A percentile compares a stretch with the other conserved stretches of the same genome.
These are phyloP conservation scores for Coemansia sp. DNA, from an alignment of 371 early-diverging fungal genomes.

Conservation along the genomic window DNA sequence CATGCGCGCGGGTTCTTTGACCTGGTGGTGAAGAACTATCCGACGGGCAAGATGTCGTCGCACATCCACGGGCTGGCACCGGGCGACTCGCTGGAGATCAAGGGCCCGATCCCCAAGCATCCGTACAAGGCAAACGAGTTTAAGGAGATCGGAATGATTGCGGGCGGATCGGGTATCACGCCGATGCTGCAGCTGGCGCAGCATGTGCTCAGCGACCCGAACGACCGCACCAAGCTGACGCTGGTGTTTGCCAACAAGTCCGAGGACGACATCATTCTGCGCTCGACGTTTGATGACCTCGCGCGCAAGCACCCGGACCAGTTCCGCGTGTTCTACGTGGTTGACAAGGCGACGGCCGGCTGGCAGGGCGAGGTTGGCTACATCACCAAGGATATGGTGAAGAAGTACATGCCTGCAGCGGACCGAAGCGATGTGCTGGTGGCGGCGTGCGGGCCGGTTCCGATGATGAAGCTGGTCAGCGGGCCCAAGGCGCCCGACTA, in stretches of 20 bases:
- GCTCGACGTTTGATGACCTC: constrained; percentile 72
- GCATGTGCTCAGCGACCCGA: constrained; percentile 66
- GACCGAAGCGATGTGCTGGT: constrained; percentile 56
- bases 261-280: constrained; percentile 83
- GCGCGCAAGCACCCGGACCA: constrained; percentile 71
- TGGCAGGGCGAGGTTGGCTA: constrained; percentile 74
- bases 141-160: constrained; percentile 79
- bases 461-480: constrained; percentile 73
- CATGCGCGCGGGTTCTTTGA: constrained; percentile 79
- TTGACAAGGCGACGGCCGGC: constrained; percentile 68
- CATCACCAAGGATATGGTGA: constrained; percentile 66
- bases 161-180: constrained; percentile 94
- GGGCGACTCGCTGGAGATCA: constrained; percentile 83
- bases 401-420: constrained; percentile 60
- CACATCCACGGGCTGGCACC: constrained; percentile 74
- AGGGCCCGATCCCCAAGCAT: constrained; percentile 90
- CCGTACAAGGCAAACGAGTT: constrained; percentile 72
- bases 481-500: constrained; percentile 84
- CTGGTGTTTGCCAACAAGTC: constrained; percentile 87
- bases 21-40: constrained; percentile 82
- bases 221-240: constrained; percentile 80
- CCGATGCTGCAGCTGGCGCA: constrained; percentile 85
- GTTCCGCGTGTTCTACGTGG: constrained; percentile 74
- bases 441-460: constrained; percentile 89
- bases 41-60: constrained; percentile 64